These are phyloP conservation scores for Boeremia exigua DNA, from an alignment of 2,329 filamentous ascomycete species.

Conservation along the genomic window DNA sequence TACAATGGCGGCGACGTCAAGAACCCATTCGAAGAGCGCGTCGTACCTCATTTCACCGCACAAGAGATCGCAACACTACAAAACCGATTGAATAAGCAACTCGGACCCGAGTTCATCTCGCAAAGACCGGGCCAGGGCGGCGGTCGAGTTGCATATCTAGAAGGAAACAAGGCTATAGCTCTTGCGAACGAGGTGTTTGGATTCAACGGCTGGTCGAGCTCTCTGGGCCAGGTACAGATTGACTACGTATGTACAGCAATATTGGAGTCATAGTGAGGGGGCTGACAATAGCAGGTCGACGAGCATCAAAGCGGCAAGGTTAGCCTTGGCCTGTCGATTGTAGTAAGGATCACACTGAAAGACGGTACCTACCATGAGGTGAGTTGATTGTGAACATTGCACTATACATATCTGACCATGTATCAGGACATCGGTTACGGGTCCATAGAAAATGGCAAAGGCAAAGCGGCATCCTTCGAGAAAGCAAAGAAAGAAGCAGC, in stretches of 20 bases:
- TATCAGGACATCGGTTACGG: conserved; percentile 87
- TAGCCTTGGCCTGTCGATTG: conserved; percentile 85
- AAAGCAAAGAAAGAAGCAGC: conserved; percentile 99
- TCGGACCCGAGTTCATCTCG: conserved; percentile 96
- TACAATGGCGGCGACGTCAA: conserved; percentile 47
- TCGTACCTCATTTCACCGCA: conserved; percentile 83
- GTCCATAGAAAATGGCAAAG: conserved; percentile 93
- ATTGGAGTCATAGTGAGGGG: not conserved
- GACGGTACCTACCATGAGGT: conserved; percentile 96
- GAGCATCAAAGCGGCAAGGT: conserved; percentile 82
- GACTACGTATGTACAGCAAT: conserved; percentile 73
- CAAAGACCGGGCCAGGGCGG: conserved; percentile 82
- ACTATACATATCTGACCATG: not conserved
- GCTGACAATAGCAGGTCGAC: conserved; percentile 64
- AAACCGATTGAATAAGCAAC: conserved; percentile 84
- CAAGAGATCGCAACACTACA: conserved; percentile 88
- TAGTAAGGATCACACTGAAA: conserved; percentile 85
- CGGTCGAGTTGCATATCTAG: conserved; percentile 87
- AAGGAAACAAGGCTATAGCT: conserved; percentile 95
- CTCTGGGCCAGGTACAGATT: conserved; percentile 92
- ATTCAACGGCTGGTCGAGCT: conserved; percentile 96
- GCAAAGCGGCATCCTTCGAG: conserved; percentile 94
- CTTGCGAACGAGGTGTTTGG: conserved; percentile 95
- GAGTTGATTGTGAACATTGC: not conserved
- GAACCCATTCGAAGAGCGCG: conserved; percentile 85